These are phyloP conservation scores for Forsythia suspensa DNA, from an alignment of 257 asterid species.

Conservation along the genomic window DNA sequence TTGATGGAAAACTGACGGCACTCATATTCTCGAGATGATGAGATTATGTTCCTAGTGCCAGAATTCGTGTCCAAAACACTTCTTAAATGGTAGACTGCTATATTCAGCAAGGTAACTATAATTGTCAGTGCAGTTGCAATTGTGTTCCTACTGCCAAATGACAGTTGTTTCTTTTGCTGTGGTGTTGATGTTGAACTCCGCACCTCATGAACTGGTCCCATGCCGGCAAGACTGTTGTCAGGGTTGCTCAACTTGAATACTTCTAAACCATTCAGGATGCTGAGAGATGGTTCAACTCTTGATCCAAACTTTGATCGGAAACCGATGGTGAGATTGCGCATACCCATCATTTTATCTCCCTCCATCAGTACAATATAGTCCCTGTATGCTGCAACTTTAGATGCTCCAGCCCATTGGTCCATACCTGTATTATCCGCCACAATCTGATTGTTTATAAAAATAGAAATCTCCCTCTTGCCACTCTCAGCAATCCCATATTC, in stretches of 20 bases:
- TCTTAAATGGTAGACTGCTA: constrained; percentile 43
- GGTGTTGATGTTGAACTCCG: constrained; percentile 16
- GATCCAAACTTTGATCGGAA: constrained; percentile 36
- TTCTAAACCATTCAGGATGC: constrained; percentile 50
- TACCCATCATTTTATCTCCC: constrained; percentile 51
- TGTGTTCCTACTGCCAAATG: constrained; percentile 25
- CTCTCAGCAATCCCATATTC: constrained; percentile 25
- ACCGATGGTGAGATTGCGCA: constrained; percentile 37
- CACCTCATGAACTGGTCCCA: constrained; percentile 11
- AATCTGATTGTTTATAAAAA: constrained; percentile 52
- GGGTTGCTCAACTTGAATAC: constrained; percentile 71
- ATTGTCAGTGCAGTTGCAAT: constrained; percentile 34
- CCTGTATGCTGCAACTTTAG: constrained; percentile 39
- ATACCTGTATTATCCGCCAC: constrained; percentile 39
- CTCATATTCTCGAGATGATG: constrained; percentile 26
- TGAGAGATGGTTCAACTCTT: constrained; percentile 16
- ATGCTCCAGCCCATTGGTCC: constrained; percentile 35
- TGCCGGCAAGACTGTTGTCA: constrained; percentile 59
- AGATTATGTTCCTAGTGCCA: constrained; percentile 22
- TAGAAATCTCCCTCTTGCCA: constrained; percentile 29
- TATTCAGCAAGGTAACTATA: constrained; percentile 39
- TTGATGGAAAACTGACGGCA: constrained; percentile 63
- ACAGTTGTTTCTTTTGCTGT: constrained; percentile 24
- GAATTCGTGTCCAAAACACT: constrained; percentile 36
- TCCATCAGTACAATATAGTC: constrained; percentile 66